phyloP scores from a whole-genome alignment of 2,329 filamentous ascomycete genomes.

The Akanthomyces dipterigenus region DNA sequence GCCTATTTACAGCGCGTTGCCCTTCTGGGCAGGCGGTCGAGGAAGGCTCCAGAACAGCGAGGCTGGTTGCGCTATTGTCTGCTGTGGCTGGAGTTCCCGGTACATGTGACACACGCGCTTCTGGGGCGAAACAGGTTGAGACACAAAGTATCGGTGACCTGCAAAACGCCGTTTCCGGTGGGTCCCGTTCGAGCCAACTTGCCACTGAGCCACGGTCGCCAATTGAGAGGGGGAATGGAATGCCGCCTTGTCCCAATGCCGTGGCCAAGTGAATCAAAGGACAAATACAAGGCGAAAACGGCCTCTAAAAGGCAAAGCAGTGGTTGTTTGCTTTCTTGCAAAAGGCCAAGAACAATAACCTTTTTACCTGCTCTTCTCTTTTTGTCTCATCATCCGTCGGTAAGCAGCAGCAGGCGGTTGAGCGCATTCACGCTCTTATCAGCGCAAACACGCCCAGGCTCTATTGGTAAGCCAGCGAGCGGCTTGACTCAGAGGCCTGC shows the following conservation, averaged over 20 bases:
- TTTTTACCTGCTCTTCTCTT: neutral
- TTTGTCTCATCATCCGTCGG: neutral
- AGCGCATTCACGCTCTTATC: neutral
- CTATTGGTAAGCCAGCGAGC: neutral
- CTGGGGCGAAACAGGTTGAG: neutral
- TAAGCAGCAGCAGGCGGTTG: neutral
- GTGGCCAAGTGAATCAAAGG: neutral
- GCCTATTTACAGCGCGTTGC: neutral
- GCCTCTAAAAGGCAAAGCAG: neutral
- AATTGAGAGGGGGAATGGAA: neutral
- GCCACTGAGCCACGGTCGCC: neutral
- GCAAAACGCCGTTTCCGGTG: constrained; percentile 3
- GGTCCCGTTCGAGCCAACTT: neutral
- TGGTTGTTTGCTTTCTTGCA: neutral
- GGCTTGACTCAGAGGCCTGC: neutral
- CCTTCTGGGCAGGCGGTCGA: constrained; percentile 10
- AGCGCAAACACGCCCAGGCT: neutral
- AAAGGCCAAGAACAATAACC: neutral
- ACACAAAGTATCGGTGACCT: constrained; percentile 5
- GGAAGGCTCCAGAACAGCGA: constrained; percentile 34
- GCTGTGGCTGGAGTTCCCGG: constrained; percentile 15
- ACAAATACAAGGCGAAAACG: neutral
- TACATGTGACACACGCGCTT: constrained; percentile 20
- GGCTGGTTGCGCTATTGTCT: neutral
- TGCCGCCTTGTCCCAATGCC: neutral